Percentiles rank a stretch among this genome's conserved stretches.
Evolutionary conservation across 352 stramenopile genomes (phyloP).

Genomic region (Pythium aristosporum): DNA sequence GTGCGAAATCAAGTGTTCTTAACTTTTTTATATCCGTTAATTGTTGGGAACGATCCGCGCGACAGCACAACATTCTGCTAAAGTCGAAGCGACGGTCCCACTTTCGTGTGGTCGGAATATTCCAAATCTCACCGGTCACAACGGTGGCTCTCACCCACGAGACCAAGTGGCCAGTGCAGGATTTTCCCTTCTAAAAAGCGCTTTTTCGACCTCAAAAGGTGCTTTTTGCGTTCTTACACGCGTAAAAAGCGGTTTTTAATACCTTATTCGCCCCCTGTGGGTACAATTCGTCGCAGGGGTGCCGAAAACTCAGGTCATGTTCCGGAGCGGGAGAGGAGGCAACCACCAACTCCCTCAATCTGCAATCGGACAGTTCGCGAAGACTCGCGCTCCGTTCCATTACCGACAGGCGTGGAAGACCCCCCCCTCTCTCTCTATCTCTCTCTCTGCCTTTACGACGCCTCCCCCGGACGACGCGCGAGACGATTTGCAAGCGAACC

Average conservation of each 20-base stretch:
- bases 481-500: background rate
- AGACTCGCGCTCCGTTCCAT: background rate
- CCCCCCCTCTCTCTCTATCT: background rate
- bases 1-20: background rate
- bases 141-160: background rate
- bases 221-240: background rate
- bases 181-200: constrained; percentile 1
- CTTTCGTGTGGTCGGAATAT: constrained; percentile 9
- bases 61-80: constrained; percentile 3
- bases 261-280: constrained; percentile 5
- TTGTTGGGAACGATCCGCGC: constrained; percentile 10
- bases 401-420: background rate
- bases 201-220: background rate
- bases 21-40: constrained; percentile 1
- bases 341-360: constrained; percentile 2
- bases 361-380: background rate
- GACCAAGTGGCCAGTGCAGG: constrained; percentile 11
- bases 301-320: constrained; percentile 10
- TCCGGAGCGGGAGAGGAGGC: constrained; percentile 1
- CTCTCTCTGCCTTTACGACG: background rate
- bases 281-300: background rate
- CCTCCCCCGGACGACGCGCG: background rate
- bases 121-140: constrained; percentile 3
- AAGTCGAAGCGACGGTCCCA: background rate
- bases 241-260: background rate